Evolutionary conservation across 179 eudicot species (phyloP), one percentile per base, ranked within the genome.

Genomic region (Heliamphora pulchella): DNA sequence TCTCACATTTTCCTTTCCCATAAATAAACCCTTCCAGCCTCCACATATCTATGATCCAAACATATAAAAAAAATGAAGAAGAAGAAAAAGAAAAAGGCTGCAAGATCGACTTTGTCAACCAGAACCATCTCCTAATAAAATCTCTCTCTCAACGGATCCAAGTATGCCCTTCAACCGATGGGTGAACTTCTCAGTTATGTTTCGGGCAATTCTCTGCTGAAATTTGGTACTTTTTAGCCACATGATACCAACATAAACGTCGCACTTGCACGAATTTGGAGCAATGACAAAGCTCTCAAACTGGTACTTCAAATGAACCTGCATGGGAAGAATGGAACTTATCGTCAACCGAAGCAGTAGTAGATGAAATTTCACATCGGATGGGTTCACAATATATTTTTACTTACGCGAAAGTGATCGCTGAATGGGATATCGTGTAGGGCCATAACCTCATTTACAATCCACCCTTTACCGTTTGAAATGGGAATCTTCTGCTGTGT

Each of bases 201-300:
- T 94, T 75, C 86, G 85, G 1, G 89, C 80, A 66, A 92, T 90
- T 75, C 91, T 86, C 50, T 90, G 86, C 81, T 90, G 89, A 71
- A 94, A 92, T 79, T 83, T 90, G 75, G 89, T 85, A 78, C 86
- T 89, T 82, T 87, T 94, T 50, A 94, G 86, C 98, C 97, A 94
- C 83, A 82, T 68, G 14, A 92, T 82, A 63, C 93, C 93, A 75
- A 90, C 69, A 81, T 84, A 90, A n/a, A 91, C 87, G 65, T 87
- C 89, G 66, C 91, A 91, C 77, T 84, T 85, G 86, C 98, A 92
- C 31, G 86, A 84, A 63, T 77, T 80, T 2, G 74, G 80, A 9
- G 81, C 65, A 61, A 81, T 65, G 14, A 72, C 63, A n/a, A 80
- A 82, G 53, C 80, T 84, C 82, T 84, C 88, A 8, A 90, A 78